Evolutionary conservation across 2,329 filamentous ascomycete species (phyloP).

Genomic region (Tolypocladium tropicale): DNA sequence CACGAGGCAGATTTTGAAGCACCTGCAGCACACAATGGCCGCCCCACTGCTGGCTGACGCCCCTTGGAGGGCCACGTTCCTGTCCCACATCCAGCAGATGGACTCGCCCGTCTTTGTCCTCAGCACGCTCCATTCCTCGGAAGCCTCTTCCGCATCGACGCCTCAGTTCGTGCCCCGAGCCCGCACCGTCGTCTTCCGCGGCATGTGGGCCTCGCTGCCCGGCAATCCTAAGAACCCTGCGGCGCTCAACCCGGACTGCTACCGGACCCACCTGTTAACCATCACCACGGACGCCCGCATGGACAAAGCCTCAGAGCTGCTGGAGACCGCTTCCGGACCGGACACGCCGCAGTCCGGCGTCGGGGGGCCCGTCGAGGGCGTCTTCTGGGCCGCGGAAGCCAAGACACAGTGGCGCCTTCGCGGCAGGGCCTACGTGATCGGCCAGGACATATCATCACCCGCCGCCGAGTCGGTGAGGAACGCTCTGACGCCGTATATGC

Average conservation of each 20-base stretch:
- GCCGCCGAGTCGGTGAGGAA: slow-evolving; percentile 41
- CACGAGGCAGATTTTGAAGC: slow-evolving; percentile 5
- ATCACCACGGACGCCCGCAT: slow-evolving; percentile 86
- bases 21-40: slow-evolving; percentile 18
- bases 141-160: slow-evolving; percentile 7
- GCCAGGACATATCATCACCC: slow-evolving; percentile 48
- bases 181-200: slow-evolving; percentile 75
- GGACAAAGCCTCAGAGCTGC: slow-evolving; percentile 69
- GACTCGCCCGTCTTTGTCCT: slow-evolving; percentile 38
- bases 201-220: slow-evolving; percentile 68
- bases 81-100: slow-evolving; percentile 39
- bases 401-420: slow-evolving; percentile 78
- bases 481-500: slow-evolving; percentile 53
- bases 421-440: slow-evolving; percentile 67
- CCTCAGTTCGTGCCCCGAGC: slow-evolving; percentile 39
- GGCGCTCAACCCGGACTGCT: slow-evolving; percentile 56
- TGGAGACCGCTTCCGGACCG: slow-evolving; percentile 13
- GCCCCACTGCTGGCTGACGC: slow-evolving; percentile 22
- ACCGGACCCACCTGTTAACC: slow-evolving; percentile 66
- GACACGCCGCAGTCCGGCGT: slow-evolving; percentile 36
- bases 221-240: slow-evolving; percentile 64
- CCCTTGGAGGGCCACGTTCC: slow-evolving; percentile 43
- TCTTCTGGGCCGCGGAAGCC: slow-evolving; percentile 66
- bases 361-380: slow-evolving; percentile 66
- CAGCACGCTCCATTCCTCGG: slow-evolving; percentile 32